These are phyloP conservation scores for Suhomyces sp. DNA, from an alignment of 805 yeast genomes.

Conservation along the genomic window DNA sequence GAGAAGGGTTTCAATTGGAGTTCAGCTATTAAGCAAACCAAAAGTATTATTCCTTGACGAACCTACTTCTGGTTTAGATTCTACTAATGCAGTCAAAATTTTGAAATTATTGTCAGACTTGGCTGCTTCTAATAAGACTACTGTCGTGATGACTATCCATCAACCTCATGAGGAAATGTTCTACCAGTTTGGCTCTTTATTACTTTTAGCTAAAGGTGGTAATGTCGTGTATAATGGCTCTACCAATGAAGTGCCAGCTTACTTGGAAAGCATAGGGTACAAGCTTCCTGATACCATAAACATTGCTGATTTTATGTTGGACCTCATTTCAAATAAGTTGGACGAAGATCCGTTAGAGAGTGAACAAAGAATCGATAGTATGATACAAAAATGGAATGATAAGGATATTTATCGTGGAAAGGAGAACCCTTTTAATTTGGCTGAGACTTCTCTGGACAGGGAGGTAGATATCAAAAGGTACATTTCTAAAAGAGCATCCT, in stretches of 20 bases:
- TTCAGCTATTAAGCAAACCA: constrained; percentile 72
- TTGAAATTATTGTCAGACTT: constrained; percentile 57
- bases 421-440: background rate
- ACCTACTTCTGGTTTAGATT: constrained; percentile 87
- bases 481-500: constrained; percentile 17
- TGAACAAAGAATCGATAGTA: constrained; percentile 20
- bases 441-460: background rate
- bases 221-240: constrained; percentile 66
- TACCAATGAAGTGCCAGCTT: constrained; percentile 42
- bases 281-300: constrained; percentile 61
- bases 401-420: background rate
- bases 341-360: constrained; percentile 25
- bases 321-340: constrained; percentile 53
- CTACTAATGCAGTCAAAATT: constrained; percentile 72
- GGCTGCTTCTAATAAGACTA: constrained; percentile 59
- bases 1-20: constrained; percentile 78
- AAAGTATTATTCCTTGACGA: constrained; percentile 75
- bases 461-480: constrained; percentile 1
- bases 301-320: constrained; percentile 74
- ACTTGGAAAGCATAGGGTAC: constrained; percentile 51
- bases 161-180: constrained; percentile 76
- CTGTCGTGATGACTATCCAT: constrained; percentile 73
- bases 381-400: constrained; percentile 30
- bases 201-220: constrained; percentile 74
- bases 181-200: constrained; percentile 63